These are phyloP conservation scores for Sporothrix protearum DNA, from an alignment of 2,329 filamentous ascomycete genomes.

Conservation along the genomic window DNA sequence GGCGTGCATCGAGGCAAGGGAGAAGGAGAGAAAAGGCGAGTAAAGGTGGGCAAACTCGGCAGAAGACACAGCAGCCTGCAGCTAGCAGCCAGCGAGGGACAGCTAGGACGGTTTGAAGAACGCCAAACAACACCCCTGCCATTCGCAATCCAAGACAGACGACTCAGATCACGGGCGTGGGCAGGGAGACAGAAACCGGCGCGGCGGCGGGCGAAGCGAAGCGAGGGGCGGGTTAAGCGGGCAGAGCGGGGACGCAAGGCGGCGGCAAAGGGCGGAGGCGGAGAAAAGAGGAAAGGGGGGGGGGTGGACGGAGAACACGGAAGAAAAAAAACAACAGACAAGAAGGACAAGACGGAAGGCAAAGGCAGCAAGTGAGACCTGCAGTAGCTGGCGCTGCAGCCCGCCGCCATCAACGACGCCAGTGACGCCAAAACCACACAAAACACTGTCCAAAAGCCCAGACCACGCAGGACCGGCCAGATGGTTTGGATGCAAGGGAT, in stretches of 20 bases:
- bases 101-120: not conserved
- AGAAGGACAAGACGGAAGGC: not conserved
- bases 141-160: constrained; percentile 18
- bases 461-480: constrained; percentile 13
- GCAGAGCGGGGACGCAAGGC: not conserved
- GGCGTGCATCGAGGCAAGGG: constrained; percentile 15
- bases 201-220: not conserved
- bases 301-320: not conserved
- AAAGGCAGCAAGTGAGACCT: constrained; percentile 1
- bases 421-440: not conserved
- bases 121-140: not conserved
- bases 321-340: not conserved
- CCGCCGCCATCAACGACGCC: not conserved
- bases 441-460: not conserved
- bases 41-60: too few relatives aligned
- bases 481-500: constrained; percentile 15
- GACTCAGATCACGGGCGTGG: constrained; percentile 18
- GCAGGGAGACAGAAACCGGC: not conserved
- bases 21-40: not conserved
- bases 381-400: not conserved
- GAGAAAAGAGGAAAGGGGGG: not conserved
- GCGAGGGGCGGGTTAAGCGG: not conserved
- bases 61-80: too few relatives aligned
- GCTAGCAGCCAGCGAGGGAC: not conserved
- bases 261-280: not conserved